These are phyloP conservation scores for Colletotrichum paranaense DNA, from an alignment of 2,329 filamentous ascomycete species.

Conservation along the genomic window DNA sequence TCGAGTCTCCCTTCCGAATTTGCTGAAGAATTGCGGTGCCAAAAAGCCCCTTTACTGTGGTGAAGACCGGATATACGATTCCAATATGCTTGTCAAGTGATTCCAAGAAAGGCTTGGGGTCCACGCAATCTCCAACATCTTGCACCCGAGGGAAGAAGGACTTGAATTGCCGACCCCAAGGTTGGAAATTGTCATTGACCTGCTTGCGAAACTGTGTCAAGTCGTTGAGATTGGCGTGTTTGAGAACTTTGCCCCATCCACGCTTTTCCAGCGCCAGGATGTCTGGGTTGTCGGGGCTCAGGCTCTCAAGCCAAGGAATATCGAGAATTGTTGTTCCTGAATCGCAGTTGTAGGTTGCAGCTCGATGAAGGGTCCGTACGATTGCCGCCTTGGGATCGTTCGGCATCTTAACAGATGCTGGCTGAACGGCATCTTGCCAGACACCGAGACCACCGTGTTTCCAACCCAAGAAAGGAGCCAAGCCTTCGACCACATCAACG, in stretches of 20 bases:
- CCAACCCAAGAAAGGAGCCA: conserved; percentile 21
- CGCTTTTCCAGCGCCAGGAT: background rate
- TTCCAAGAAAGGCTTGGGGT: conserved; percentile 3
- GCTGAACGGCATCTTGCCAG: background rate
- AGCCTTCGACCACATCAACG: conserved; percentile 13
- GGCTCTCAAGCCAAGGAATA: conserved; percentile 23
- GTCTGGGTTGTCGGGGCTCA: conserved; percentile 1
- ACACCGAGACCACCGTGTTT: conserved; percentile 3
- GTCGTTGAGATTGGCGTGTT: conserved; percentile 23
- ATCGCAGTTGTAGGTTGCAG: conserved; percentile 1
- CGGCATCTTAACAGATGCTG: background rate
- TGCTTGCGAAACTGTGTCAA: conserved; percentile 15
- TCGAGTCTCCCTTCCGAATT: conserved; percentile 16
- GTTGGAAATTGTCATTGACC: conserved; percentile 4
- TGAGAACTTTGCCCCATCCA: conserved; percentile 21
- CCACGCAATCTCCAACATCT: background rate
- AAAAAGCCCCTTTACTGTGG: conserved; percentile 7
- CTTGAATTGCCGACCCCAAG: conserved; percentile 7
- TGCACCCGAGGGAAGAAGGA: background rate
- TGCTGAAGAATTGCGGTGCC: conserved; percentile 10
- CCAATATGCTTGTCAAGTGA: conserved; percentile 24
- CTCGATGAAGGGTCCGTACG: conserved; percentile 6
- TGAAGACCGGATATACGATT: conserved; percentile 24
- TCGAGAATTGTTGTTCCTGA: conserved; percentile 14
- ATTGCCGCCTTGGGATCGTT: conserved; percentile 9